These are phyloP conservation scores for Penicillium bialowiezense DNA, from an alignment of 495 filamentous ascomycete genomes.

Conservation along the genomic window DNA sequence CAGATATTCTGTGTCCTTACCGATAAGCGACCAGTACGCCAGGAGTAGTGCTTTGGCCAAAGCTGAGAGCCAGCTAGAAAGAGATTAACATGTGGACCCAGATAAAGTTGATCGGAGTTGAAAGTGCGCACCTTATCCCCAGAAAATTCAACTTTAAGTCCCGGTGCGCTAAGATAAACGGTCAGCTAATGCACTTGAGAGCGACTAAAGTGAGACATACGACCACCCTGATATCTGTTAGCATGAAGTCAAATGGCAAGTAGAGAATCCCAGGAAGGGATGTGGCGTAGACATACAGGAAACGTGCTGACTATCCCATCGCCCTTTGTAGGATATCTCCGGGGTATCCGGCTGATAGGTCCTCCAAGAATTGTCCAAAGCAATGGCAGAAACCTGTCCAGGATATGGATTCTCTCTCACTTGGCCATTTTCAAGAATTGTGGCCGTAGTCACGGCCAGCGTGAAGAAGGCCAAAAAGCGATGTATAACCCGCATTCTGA, in stretches of 20 bases:
- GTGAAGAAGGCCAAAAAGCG: constrained; percentile 7
- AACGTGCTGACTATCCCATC: constrained; percentile 65
- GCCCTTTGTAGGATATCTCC: constrained; percentile 67
- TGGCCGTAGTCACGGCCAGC: constrained; percentile 29
- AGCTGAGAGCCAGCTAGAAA: constrained; percentile 52
- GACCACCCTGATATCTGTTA: constrained; percentile 37
- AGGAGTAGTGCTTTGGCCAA: constrained; percentile 55
- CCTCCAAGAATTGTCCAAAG: constrained; percentile 35
- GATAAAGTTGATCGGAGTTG: neutral
- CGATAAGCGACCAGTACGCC: constrained; percentile 58
- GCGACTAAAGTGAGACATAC: constrained; percentile 22
- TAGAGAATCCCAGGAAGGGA: neutral
- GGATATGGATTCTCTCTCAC: constrained; percentile 37
- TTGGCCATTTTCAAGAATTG: constrained; percentile 65
- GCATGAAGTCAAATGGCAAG: neutral
- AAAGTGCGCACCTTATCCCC: constrained; percentile 47
- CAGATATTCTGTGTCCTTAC: constrained; percentile 11
- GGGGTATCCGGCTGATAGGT: constrained; percentile 54
- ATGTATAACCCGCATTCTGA: constrained; percentile 18
- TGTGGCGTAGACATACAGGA: constrained; percentile 54
- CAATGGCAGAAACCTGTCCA: constrained; percentile 25
- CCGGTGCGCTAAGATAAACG: constrained; percentile 45
- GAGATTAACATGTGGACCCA: neutral
- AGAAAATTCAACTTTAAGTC: constrained; percentile 63
- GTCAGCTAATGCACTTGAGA: neutral